These are phyloP conservation scores for Phytophthora pseudosyringae DNA, from an alignment of 352 stramenopile genomes.

Conservation along the genomic window DNA sequence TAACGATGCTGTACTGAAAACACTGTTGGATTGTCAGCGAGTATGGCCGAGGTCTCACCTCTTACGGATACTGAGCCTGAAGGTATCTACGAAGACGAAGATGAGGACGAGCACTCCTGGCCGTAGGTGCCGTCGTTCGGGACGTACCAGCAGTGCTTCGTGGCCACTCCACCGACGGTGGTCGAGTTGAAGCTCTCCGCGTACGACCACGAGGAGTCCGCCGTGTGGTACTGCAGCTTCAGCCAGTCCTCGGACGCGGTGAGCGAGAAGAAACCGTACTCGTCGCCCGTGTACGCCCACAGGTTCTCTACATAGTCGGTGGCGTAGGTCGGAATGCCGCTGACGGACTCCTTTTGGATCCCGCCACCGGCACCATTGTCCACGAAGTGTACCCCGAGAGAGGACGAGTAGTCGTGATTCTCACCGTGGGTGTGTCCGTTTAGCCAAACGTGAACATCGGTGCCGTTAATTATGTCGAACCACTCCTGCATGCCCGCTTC, in stretches of 20 bases:
- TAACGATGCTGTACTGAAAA: background rate
- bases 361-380: constrained; percentile 72
- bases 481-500: constrained; percentile 39
- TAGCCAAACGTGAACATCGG: constrained; percentile 42
- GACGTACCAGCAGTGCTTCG: too few relatives aligned
- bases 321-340: constrained; percentile 62
- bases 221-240: constrained; percentile 73
- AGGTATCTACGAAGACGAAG: constrained; percentile 23
- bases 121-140: constrained; percentile 45
- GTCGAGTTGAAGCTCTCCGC: constrained; percentile 50
- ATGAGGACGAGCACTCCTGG: constrained; percentile 36
- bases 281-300: constrained; percentile 57
- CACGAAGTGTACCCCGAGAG: constrained; percentile 66
- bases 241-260: constrained; percentile 70
- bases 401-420: constrained; percentile 64
- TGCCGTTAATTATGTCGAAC: constrained; percentile 47
- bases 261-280: constrained; percentile 74
- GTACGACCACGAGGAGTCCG: constrained; percentile 59
- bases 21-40: background rate
- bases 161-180: constrained; percentile 50
- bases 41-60: too few relatives aligned
- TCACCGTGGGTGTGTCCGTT: constrained; percentile 65
- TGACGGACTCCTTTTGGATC: constrained; percentile 72
- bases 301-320: constrained; percentile 55
- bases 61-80: background rate